Evolutionary conservation across 2,329 filamentous ascomycete species (phyloP), one percentile per base, ranked within the genome.

Genomic region (Peltaster fructicola): DNA sequence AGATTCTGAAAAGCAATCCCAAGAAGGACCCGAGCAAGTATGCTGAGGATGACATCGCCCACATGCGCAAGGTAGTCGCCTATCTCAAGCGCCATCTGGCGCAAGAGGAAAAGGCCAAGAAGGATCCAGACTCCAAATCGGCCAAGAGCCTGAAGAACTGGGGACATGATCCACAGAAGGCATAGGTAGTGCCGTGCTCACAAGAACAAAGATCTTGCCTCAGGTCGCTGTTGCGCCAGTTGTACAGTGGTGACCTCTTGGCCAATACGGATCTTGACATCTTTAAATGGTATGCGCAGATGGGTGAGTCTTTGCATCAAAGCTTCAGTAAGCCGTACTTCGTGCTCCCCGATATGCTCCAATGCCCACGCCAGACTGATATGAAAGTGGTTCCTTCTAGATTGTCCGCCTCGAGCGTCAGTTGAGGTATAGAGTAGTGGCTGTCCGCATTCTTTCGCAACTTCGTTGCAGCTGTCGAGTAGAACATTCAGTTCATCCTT

Each of bases 361-460:
- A 85, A 60, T 1, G 67, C 75, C 88, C 85, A 95, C 0, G 75
- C 88, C 28, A 98, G 68, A 22, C 82, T 92, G 31, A 95, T 56
- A 50, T 98, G 88, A 43, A 93, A 93, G 22, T 23, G 14, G 22
- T 14, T 14, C 14, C 21, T 20, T 12, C 2, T 4, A 8, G 17
- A 12, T 8, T 15, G 24, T 14, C 8, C 12, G 8, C 47, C 42
- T n/a, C 39, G 43, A 12, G 35, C 37, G 10, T 44, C 44, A 3
- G 48, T n/a, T n/a, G n/a, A n/a, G n/a, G n/a, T 41, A 41, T 95
- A 95, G 2, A 95, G 61, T 13, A 63, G 50, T 2, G 77, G 72
- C 43, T 90, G 79, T 0, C 58, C 59, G 45, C 73, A 75, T 2
- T 43, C 44, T 11, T 54, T 48, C 3, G 73, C 68, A 2, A 69